A percentile compares a stretch with the other conserved stretches of the same genome.
Conservation (phyloP, 257 asterid genomes). For the Voacanga thouarsii region DNA sequence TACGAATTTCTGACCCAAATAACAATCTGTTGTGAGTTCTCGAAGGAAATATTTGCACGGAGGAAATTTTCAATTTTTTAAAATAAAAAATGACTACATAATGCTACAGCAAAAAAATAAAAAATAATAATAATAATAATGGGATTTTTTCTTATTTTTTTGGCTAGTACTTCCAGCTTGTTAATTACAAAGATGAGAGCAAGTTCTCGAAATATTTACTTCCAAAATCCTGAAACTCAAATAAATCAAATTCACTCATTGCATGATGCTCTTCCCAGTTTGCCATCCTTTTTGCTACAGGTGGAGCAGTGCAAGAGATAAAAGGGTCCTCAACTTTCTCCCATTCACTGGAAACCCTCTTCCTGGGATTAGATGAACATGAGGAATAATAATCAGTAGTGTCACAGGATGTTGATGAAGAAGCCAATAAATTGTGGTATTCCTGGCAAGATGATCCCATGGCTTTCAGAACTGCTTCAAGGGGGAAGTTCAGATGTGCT, state of each 20-base stretch:
- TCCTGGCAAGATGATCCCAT: constrained; percentile 28
- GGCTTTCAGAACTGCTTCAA: constrained; percentile 31
- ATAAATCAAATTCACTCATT: constrained; percentile 24
- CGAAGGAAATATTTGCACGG: no score
- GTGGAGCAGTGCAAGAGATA: constrained; percentile 7
- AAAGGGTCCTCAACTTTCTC: constrained; percentile 15
- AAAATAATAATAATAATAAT: no score
- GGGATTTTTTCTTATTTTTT: no score
- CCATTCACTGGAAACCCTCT: constrained; percentile 28
- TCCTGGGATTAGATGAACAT: constrained; percentile 4
- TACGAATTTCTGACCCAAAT: no score
- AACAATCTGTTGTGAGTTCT: no score
- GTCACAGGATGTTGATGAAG: constrained; percentile 14
- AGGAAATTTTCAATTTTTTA: no score
- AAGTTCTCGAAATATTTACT: constrained; percentile 56
- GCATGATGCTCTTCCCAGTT: constrained; percentile 18
- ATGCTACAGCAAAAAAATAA: background rate
- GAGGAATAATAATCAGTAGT: background rate
- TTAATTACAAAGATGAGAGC: constrained; percentile 31
- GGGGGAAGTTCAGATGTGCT: constrained; percentile 8
- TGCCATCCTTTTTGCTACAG: constrained; percentile 22
- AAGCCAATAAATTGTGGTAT: background rate
- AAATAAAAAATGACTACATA: background rate
- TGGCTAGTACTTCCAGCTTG: background rate
- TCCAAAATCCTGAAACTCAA: constrained; percentile 59